Evolutionary conservation across 202 grass and related monocot genomes (phyloP), one percentile per base, ranked within the genome.

Genomic region (Eragrostis tef): DNA sequence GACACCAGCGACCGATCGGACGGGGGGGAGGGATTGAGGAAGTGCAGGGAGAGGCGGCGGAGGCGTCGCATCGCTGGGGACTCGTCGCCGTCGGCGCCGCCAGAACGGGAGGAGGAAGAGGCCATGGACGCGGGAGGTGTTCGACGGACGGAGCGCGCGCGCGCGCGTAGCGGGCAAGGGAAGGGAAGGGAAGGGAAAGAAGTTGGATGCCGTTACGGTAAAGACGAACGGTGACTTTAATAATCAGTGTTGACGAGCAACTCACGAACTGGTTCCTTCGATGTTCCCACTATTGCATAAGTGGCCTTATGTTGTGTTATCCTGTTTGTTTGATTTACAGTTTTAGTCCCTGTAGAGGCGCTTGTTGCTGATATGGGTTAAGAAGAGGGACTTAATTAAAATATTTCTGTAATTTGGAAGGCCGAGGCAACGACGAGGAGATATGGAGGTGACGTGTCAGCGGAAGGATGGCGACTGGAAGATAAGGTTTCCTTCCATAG

Each of bases 11-110:
- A 4, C 6, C 14, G 44, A 0, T 19, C 22, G 15, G 0, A 1
- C 1, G 22, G 5, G 7, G 7, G 0, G 0, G 85, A 85, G 19
- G 91, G 90, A 9, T 26, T n/a, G 46, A 85, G 66, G 39, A 98
- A 90, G 73, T 98, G 96, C 4, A 93, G 87, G 39, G 88, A 83
- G 6, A 98, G 85, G 2, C 36, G 64, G 6, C 73, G 85, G 11
- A 98, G 84, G 25, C 96, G 90, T 21, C 96, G 92, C 49, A 61
- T 43, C 14, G 80, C 87, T 14, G 87, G 52, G 14, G 64, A 68
- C 5, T 67, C 62, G 7, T 43, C 52, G 5, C 34, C 10, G 8
- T 3, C 1, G 19, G 6, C 19, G 2, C 62, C 84, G 29, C 60
- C 26, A 68, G 79, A 22, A 69, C 34, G 34, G 34, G 41, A 52